Percentiles rank a stretch among this genome's conserved stretches.
These are phyloP conservation scores for Galerina sulciceps DNA, from an alignment of 768 basidiomycete species.

Conservation along the genomic window DNA sequence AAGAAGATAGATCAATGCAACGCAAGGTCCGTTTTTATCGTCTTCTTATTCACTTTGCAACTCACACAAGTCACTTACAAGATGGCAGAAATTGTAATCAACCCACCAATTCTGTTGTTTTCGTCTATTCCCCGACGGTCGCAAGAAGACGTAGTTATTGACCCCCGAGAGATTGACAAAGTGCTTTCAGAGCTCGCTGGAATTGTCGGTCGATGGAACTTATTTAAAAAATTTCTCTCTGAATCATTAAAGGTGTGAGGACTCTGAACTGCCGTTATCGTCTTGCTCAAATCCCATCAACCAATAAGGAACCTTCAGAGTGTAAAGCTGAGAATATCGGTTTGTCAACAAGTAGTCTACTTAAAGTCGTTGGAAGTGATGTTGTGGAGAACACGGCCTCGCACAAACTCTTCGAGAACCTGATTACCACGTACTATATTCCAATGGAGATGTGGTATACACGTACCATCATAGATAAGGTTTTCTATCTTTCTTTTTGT, in stretches of 20 bases:
- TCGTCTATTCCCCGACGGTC: slow-evolving; percentile 35
- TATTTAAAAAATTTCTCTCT: slow-evolving; percentile 87
- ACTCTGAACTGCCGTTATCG: background rate
- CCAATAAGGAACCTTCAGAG: slow-evolving; percentile 12
- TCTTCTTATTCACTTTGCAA: background rate
- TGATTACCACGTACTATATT: slow-evolving; percentile 77
- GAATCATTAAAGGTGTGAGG: slow-evolving; percentile 67
- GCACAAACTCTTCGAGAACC: slow-evolving; percentile 61
- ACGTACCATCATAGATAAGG: slow-evolving; percentile 87
- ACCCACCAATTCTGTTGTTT: slow-evolving; percentile 38
- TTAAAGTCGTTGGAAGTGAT: slow-evolving; percentile 18
- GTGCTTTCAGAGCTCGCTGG: slow-evolving; percentile 85
- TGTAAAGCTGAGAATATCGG: slow-evolving; percentile 5
- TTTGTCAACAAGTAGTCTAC: too few species aligned
- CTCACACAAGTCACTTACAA: slow-evolving; percentile 20
- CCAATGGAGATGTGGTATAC: slow-evolving; percentile 95
- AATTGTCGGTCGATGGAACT: slow-evolving; percentile 90
- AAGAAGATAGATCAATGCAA: slow-evolving; percentile 84
- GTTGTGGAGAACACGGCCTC: slow-evolving; percentile 56
- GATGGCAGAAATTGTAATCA: slow-evolving; percentile 52
- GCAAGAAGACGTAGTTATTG: slow-evolving; percentile 61
- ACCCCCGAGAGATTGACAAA: slow-evolving; percentile 92
- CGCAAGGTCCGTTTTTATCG: slow-evolving; percentile 59
- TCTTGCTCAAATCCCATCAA: background rate
- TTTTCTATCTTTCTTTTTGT: slow-evolving; percentile 24